Base-by-base conservation (phyloP, 768 basidiomycete species). In the Lentinula aciculospora region DNA sequence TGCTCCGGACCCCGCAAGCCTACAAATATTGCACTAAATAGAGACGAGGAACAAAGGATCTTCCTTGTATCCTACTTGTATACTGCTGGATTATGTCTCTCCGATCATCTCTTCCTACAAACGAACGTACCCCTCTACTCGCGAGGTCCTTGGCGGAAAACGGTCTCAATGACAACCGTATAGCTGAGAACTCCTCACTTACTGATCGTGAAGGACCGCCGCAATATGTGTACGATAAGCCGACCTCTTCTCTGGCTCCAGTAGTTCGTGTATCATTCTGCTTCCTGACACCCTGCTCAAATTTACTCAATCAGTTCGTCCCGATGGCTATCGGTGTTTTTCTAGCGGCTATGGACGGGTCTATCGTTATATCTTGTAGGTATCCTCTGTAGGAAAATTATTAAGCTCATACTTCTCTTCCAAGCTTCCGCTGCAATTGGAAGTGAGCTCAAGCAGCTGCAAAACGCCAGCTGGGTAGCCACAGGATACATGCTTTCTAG, bases 401-500 rank as follows among this genome's bases (percentile, higher is more conserved):
- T 29, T 48, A 19, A 5, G 13, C 4, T 27, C 13, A 15, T 28
- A 4, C 0, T 12, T 17, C 15, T 23, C 25, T 53, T 31, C 37
- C 6, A 63, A n/a, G 58, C 65, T 8, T 66, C 64, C 53, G 65
- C 65, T 21, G 27, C 53, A 4, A 66, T 66, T n/a, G 65, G 65
- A 9, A 64, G 55, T 47, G 65, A 66, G 29, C 40, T 66, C 6
- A 64, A 64, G 2, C 63, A 66, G 47, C 61, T 67, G 4, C 63
- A 64, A 37, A 60, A 61, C 31, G 61, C 66, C n/a, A 31, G 61
- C 32, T 61, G 67, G 63, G 63, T 71, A 50, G 50, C 65, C n/a
- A 66, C 65, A 15, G 61, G 53, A 3, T 66, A 66, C 39, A 62
- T 66, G 62, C 40, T 66, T n/a, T 64, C 61, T 9, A 25, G 63